Conservation (phyloP, 2,329 filamentous ascomycete species). For the Gaeumannomyces tritici region DNA sequence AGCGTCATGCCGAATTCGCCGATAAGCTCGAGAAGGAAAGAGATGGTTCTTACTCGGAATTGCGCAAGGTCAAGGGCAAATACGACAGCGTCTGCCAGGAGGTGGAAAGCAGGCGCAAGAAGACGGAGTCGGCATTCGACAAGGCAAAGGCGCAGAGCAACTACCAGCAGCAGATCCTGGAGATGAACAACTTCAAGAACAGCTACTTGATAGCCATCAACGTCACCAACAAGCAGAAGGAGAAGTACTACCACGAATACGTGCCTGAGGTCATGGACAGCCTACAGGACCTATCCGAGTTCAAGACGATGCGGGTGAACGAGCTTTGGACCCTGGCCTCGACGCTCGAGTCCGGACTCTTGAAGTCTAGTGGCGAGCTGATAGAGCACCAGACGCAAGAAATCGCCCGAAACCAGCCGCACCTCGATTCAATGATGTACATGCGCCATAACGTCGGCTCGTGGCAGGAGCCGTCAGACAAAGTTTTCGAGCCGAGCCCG, state of each 20-base stretch:
- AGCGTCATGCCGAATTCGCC: slow-evolving; percentile 82
- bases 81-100: slow-evolving; percentile 92
- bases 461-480: slow-evolving; percentile 78
- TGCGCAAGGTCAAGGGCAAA: slow-evolving; percentile 85
- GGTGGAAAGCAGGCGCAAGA: slow-evolving; percentile 89
- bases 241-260: slow-evolving; percentile 95
- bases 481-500: slow-evolving; percentile 85
- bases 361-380: slow-evolving; percentile 63
- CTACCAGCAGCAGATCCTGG: slow-evolving; percentile 83
- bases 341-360: slow-evolving; percentile 67
- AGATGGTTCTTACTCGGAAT: slow-evolving; percentile 70
- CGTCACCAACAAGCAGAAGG: slow-evolving; percentile 95
- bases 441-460: slow-evolving; percentile 77
- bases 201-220: slow-evolving; percentile 95
- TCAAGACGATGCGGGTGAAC: slow-evolving; percentile 76
- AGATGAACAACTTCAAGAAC: slow-evolving; percentile 98
- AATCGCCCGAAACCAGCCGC: slow-evolving; percentile 78
- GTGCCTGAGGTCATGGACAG: slow-evolving; percentile 89
- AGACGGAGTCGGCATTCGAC: slow-evolving; percentile 88
- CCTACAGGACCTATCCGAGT: slow-evolving; percentile 87
- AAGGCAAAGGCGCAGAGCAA: slow-evolving; percentile 84
- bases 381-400: slow-evolving; percentile 67
- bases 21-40: slow-evolving; percentile 82
- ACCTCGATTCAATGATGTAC: slow-evolving; percentile 96
- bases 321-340: slow-evolving; percentile 74